Evolutionary conservation across 768 basidiomycete species (phyloP).

Genomic region (Heimioporus sp.): DNA sequence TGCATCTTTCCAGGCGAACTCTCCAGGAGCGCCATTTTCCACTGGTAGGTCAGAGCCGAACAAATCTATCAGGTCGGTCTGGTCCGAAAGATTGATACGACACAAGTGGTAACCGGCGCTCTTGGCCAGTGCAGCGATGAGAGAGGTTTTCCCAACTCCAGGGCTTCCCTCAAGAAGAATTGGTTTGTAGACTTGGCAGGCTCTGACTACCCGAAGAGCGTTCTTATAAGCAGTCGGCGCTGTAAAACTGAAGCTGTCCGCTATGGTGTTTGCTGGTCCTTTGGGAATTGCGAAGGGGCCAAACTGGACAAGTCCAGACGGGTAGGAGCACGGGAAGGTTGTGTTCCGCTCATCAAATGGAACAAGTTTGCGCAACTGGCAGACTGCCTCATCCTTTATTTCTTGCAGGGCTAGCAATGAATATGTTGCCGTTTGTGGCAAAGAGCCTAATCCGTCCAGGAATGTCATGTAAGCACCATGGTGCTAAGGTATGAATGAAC

Average conservation of each 20-base stretch:
- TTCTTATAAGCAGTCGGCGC: conserved; percentile 90
- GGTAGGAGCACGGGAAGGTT: conserved; percentile 30
- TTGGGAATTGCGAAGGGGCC: conserved; percentile 72
- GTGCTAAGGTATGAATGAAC: conserved; percentile 49
- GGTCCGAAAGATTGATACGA: conserved; percentile 97
- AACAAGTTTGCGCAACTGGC: conserved; percentile 54
- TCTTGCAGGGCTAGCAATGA: conserved; percentile 54
- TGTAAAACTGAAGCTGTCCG: conserved; percentile 68
- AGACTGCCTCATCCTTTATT: conserved; percentile 59
- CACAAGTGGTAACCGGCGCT: conserved; percentile 75
- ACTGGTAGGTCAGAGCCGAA: conserved; percentile 96
- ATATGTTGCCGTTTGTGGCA: conserved; percentile 69
- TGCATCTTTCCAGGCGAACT: conserved; percentile 97
- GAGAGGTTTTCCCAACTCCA: conserved; percentile 96
- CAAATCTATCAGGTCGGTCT: conserved; percentile 93
- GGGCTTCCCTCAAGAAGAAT: conserved; percentile 97
- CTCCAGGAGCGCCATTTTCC: conserved; percentile 85
- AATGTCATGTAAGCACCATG: conserved; percentile 93
- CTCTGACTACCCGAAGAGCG: conserved; percentile 83
- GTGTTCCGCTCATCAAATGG: conserved; percentile 38
- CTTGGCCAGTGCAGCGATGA: conserved; percentile 83
- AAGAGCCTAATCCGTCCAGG: conserved; percentile 81
- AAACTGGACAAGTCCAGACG: conserved; percentile 47
- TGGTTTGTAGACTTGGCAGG: conserved; percentile 86
- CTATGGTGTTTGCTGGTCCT: conserved; percentile 42